phyloP scores from a whole-genome alignment of 257 asterid species.

The Orobanche coerulescens region DNA sequence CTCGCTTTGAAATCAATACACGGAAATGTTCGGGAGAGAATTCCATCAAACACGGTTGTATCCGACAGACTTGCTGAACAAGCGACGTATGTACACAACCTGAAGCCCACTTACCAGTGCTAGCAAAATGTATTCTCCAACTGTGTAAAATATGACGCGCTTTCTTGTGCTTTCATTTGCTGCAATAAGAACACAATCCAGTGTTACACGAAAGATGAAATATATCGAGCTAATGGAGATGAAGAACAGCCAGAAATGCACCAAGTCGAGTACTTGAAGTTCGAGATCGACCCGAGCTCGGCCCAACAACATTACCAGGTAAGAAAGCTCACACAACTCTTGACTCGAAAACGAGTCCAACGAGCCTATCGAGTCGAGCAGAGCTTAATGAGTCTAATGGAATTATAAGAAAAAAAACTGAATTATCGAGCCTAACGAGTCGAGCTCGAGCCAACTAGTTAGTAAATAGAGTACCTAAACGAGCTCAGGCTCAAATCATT shows the following conservation, averaged over 20 bases:
- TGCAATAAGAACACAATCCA: slow-evolving; percentile 27
- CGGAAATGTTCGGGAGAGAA: not conserved
- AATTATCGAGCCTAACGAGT: too few relatives aligned
- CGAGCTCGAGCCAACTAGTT: too few relatives aligned
- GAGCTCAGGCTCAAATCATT: too few relatives aligned
- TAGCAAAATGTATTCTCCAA: slow-evolving; percentile 82
- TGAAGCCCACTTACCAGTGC: slow-evolving; percentile 79
- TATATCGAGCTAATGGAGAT: not conserved
- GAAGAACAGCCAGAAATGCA: not conserved
- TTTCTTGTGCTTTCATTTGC: slow-evolving; percentile 91
- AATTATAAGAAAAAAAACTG: too few relatives aligned
- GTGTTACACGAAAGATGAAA: not conserved
- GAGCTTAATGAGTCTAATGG: too few relatives aligned
- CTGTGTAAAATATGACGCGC: slow-evolving; percentile 84
- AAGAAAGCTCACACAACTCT: too few relatives aligned
- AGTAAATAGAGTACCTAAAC: too few relatives aligned
- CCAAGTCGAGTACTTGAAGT: too few relatives aligned
- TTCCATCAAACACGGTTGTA: slow-evolving; percentile 84
- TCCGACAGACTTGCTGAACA: slow-evolving; percentile 85
- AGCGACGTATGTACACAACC: slow-evolving; percentile 68
- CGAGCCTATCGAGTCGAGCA: too few relatives aligned
- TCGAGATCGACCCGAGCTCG: too few relatives aligned
- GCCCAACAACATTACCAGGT: too few relatives aligned
- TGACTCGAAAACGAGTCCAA: too few relatives aligned
- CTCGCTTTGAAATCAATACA: not conserved